Evolutionary conservation across 345 rosid genomes (phyloP), one percentile per base, ranked within the genome.

Genomic region (Melaleuca quinquenervia): DNA sequence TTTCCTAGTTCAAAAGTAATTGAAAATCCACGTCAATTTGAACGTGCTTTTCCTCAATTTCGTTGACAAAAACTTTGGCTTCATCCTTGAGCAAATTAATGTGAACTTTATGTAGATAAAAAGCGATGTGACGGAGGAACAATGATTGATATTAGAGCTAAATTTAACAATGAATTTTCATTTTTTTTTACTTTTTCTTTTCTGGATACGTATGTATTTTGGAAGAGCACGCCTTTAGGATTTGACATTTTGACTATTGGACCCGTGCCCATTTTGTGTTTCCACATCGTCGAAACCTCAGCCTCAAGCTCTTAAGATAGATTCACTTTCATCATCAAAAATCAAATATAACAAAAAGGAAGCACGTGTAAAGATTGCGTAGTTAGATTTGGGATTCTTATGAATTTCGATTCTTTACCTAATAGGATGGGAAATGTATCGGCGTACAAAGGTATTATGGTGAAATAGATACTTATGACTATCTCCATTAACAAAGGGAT

Each of bases 381-480:
- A 1, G 78, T 16, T 64, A 32, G 24, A 32, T 64, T 64, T 64
- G 24, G 12, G 3, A 7, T 32, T 32, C 78, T 8, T 64, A 16
- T 18, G 24, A 32, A 24, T 8, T 64, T 64, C 16, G 45, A 32
- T 32, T 64, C 78, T 8, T 64, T 41, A 32, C 21, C 13, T 2
- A 7, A 10, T 64, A 64, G 6, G 45, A 64, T 32, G 78, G 13
- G 18, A 16, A 64, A 41, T 8, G 80, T 44, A 32, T 70, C 2
- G 48, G 1, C 4, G 3, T 6, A 64, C 1, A 32, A 70, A 12
- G 45, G 24, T 1, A 32, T 18, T 18, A 18, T 24, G 0, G 0
- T 70, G 26, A 36, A 18, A 32, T 32, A 45, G 7, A 70, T 32
- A 18, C 10, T 15, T 9, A 24, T 18, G 11, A 36, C 11, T 2